A percentile compares a stretch with the other conserved stretches of the same genome.
phyloP scores from a whole-genome alignment of 2,329 filamentous ascomycete species.

The Fusarium virguliforme region DNA sequence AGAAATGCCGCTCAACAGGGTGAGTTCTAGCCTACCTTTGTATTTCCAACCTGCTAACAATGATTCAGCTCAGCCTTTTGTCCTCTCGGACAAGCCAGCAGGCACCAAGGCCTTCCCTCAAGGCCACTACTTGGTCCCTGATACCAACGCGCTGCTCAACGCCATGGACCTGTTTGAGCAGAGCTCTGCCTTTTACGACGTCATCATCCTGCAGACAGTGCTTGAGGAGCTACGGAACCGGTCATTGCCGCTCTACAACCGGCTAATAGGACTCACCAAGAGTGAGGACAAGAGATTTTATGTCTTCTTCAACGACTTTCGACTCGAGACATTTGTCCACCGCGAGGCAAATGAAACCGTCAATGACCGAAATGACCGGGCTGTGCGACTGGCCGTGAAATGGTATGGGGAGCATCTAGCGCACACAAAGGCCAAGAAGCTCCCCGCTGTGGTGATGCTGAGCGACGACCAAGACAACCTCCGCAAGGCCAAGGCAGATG shows the following conservation, averaged over 20 bases:
- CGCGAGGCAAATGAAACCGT: conserved; percentile 86
- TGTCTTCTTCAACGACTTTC: conserved; percentile 99
- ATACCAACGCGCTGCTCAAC: conserved; percentile 95
- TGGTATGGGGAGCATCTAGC: conserved; percentile 92
- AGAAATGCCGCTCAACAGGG: conserved; percentile 84
- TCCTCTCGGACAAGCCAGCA: conserved; percentile 90
- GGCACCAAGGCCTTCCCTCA: conserved; percentile 86
- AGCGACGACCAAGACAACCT: conserved; percentile 94
- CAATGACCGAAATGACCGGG: conserved; percentile 96
- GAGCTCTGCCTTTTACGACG: conserved; percentile 92
- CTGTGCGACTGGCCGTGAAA: conserved; percentile 85
- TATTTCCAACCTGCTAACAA: conserved; percentile 22
- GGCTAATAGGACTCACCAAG: conserved; percentile 89
- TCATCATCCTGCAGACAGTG: conserved; percentile 96
- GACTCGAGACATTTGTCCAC: conserved; percentile 88
- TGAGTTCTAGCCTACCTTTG: conserved; percentile 58
- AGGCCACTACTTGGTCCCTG: conserved; percentile 94
- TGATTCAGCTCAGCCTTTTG: conserved; percentile 79
- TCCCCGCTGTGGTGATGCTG: conserved; percentile 90
- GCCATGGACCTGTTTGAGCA: conserved; percentile 98
- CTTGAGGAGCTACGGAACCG: conserved; percentile 96
- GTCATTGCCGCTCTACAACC: conserved; percentile 94
- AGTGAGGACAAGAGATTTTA: conserved; percentile 98
- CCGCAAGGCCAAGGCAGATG: conserved; percentile 83
- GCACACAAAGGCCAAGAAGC: conserved; percentile 71